Conservation (phyloP, 2,329 filamentous ascomycete species). For the Sporothrix brasiliensis region DNA sequence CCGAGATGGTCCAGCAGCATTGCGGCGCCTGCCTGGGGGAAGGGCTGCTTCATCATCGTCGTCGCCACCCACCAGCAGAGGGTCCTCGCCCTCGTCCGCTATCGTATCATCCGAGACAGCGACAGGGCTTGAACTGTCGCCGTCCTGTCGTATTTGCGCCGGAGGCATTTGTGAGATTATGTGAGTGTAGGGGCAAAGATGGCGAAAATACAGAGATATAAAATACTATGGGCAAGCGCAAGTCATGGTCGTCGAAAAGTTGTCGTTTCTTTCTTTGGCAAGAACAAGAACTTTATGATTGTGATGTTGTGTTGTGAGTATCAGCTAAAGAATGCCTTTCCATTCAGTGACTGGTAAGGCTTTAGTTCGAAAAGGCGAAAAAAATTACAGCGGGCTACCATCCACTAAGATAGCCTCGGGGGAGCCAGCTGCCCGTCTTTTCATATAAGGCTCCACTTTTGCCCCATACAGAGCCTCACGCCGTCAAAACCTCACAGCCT, state of each 20-base stretch:
- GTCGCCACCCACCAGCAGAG: constrained; percentile 30
- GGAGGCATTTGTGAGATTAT: not conserved
- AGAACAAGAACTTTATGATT: not conserved
- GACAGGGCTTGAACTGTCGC: not conserved
- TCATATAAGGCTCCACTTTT: not conserved
- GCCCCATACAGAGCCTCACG: constrained; percentile 24
- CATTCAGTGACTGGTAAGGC: not conserved
- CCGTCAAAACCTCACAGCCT: not conserved
- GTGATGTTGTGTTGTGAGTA: not conserved
- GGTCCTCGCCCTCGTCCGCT: not conserved
- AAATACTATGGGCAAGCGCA: not conserved
- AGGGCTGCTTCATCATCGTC: constrained; percentile 14
- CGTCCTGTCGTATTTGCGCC: not conserved
- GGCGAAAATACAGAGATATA: not conserved
- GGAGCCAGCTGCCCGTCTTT: not conserved
- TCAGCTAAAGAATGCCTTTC: not conserved
- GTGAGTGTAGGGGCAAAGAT: not conserved
- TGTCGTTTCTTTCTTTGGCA: not conserved
- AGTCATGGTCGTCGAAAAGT: not conserved
- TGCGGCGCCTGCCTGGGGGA: not conserved
- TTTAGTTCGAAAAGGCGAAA: not conserved
- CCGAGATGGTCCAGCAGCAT: not conserved
- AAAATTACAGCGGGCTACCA: not conserved
- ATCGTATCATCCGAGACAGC: not conserved
- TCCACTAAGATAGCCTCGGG: not conserved